These are phyloP conservation scores for Heteromeles arbutifolia DNA, from an alignment of 306 rosid species.

Conservation along the genomic window DNA sequence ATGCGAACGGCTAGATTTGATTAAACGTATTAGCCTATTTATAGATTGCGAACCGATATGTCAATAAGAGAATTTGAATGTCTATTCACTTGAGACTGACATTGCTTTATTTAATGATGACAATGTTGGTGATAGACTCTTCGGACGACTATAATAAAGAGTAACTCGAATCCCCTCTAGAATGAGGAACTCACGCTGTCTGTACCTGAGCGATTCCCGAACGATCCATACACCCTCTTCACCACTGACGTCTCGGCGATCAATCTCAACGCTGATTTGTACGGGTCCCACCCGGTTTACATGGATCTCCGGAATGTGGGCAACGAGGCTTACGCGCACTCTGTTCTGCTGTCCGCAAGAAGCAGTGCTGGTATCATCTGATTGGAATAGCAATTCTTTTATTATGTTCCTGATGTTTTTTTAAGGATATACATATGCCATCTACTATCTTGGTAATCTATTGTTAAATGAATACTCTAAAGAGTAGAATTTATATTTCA, in stretches of 20 bases:
- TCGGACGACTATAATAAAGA: slow-evolving; percentile 51
- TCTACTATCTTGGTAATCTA: no score
- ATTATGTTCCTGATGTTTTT: no score
- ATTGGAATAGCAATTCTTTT: no score
- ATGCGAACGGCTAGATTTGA: not conserved
- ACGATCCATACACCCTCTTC: slow-evolving; percentile 76
- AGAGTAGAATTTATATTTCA: no score
- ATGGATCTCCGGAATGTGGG: slow-evolving; percentile 77
- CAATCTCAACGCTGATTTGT: slow-evolving; percentile 80
- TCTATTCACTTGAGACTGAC: not conserved
- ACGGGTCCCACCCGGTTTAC: slow-evolving; percentile 87
- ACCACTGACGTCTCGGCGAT: slow-evolving; percentile 78
- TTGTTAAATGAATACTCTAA: no score
- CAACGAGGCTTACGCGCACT: slow-evolving; percentile 63
- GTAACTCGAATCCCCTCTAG: slow-evolving; percentile 98
- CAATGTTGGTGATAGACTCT: slow-evolving; percentile 42
- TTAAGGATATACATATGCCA: no score
- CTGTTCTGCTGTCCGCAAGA: slow-evolving; percentile 67
- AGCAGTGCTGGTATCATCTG: no score
- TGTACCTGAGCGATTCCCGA: slow-evolving; percentile 68
- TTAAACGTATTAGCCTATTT: not conserved
- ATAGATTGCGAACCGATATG: not conserved
- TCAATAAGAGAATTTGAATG: not conserved
- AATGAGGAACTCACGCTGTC: slow-evolving; percentile 95
- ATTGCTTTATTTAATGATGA: slow-evolving; percentile 1